Evolutionary conservation across 305 asterid genomes (phyloP).

Genomic region (Lippia alba): DNA sequence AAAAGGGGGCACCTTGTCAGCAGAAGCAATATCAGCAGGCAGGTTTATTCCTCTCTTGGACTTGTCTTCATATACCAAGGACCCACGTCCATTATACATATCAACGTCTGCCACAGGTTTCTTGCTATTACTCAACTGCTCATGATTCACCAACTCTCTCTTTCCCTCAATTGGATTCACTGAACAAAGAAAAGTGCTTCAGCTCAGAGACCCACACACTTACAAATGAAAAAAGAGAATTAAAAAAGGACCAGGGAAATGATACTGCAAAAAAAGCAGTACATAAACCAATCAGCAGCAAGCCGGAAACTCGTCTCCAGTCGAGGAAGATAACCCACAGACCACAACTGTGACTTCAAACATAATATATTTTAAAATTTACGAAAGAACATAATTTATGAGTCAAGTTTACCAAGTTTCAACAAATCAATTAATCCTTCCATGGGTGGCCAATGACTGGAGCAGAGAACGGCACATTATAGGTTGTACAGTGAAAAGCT

Average conservation of each 20-base stretch:
- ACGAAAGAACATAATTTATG: conserved; percentile 6
- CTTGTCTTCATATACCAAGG: conserved; percentile 46
- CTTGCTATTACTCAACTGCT: conserved; percentile 45
- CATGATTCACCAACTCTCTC: conserved; percentile 38
- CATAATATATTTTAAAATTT: neutral
- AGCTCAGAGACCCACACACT: neutral
- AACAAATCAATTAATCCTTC: neutral
- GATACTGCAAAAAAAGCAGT: neutral
- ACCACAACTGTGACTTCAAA: neutral
- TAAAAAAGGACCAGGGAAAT: conserved; percentile 3
- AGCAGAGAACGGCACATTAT: neutral
- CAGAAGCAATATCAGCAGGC: conserved; percentile 41
- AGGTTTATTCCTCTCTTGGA: conserved; percentile 44
- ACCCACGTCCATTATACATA: conserved; percentile 41
- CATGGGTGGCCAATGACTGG: neutral
- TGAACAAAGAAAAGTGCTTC: conserved; percentile 34
- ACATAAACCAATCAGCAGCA: conserved; percentile 11
- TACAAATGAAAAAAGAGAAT: neutral
- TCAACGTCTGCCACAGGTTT: conserved; percentile 44
- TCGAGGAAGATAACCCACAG: conserved; percentile 3
- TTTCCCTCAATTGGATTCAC: conserved; percentile 47
- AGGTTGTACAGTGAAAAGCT: neutral
- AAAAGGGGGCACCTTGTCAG: conserved; percentile 60
- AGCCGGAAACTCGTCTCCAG: conserved; percentile 12
- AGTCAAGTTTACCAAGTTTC: neutral